These are phyloP conservation scores for Nakaseomyces kungkrabaensis DNA, from an alignment of 1,139 yeast species.

Conservation along the genomic window DNA sequence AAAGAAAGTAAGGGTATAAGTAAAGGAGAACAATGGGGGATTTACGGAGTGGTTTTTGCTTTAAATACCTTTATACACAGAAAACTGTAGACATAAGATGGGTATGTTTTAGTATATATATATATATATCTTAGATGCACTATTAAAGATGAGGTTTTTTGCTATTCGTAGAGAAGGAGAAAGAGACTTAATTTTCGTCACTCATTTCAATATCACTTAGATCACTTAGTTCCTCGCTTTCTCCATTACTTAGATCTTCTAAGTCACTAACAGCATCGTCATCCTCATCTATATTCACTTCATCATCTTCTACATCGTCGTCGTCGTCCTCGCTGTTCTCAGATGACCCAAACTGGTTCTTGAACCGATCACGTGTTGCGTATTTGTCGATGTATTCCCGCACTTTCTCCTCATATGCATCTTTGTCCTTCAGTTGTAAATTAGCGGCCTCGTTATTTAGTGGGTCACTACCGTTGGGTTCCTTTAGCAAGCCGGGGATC, in stretches of 20 bases:
- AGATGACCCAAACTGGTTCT: conserved; percentile 36
- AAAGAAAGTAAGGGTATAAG: neutral
- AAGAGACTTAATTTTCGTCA: conserved; percentile 33
- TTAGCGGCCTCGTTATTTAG: conserved; percentile 87
- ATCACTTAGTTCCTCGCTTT: conserved; percentile 36
- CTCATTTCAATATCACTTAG: conserved; percentile 30
- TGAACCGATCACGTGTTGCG: conserved; percentile 48
- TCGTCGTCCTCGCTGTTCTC: conserved; percentile 43
- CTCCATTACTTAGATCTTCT: conserved; percentile 18
- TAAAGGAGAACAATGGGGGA: neutral
- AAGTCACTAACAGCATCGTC: conserved; percentile 11
- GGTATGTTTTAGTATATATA: no score
- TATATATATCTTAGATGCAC: no score
- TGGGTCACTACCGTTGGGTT: conserved; percentile 94
- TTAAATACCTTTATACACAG: no score
- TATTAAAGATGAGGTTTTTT: no score
- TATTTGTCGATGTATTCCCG: conserved; percentile 63
- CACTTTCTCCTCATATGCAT: conserved; percentile 59
- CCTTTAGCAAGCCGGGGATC: conserved; percentile 80
- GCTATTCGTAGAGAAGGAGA: neutral
- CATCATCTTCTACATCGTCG: conserved; percentile 29
- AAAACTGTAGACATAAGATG: no score
- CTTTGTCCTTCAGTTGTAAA: conserved; percentile 62
- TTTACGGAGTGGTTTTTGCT: no score
- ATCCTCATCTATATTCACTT: conserved; percentile 12